Base-by-base conservation (phyloP, 2,329 filamentous ascomycete species). In the Harringtonia aguacate region DNA sequence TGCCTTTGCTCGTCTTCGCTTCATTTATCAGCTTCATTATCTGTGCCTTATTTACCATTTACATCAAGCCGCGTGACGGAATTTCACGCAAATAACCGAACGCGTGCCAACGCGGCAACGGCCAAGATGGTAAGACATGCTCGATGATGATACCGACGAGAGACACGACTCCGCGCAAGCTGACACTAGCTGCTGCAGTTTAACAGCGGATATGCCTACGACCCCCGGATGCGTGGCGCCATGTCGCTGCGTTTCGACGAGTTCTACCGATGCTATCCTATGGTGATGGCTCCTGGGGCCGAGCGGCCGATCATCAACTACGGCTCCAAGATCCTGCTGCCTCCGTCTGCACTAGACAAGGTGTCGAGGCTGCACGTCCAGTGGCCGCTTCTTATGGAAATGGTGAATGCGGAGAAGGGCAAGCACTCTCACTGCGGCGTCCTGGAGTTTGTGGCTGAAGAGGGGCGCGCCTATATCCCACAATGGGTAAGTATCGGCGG, bases 181-280 rank as follows among this genome's bases (percentile, higher is more conserved):
- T 4, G 14, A 27, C 20, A 12, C 21, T 14, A 14, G 4, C 46
- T 38, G 46, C 41, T 15, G 5, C 37, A 48, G 43, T 40, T 36
- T 36, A 17, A 12, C 15, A 3, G 42, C 24, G 42, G 44, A 39
- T 51, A 36, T 14, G 49, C 45, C 29, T 45, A 45, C 21, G 39
- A 48, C n/a, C 36, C 39, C 9, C 46, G 60, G 22, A 63, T 65
- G 46, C 68, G 73, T 47, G 64, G 70, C 43, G 62, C 70, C 61
- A 56, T 71, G 65, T 54, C 69, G 43, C 84, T 87, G 55, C 86
- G 89, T 48, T 98, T 98, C 68, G 90, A 98, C 64, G 92, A 98
- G 65, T 97, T 95, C 69, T 97, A 95, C 67, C 83, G 92, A 57
- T 95, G 89, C 70, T 98, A 97, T 59, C 92, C 92, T 36, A 77